phyloP scores from a whole-genome alignment of 352 stramenopile genomes.

The Pythium coloratum region DNA sequence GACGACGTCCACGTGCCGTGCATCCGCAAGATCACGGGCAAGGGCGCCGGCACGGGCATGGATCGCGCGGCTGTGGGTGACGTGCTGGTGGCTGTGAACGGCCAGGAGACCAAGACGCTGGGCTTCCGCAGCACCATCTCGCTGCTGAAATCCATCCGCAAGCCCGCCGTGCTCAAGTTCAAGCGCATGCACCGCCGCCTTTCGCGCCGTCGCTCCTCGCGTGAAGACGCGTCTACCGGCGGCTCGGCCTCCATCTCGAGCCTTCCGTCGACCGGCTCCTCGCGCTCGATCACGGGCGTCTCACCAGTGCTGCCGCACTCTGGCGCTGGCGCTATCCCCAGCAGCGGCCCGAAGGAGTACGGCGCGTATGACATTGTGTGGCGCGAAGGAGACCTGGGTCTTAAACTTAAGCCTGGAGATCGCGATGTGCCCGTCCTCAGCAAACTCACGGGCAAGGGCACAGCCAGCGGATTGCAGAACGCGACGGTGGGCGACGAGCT shows the following conservation, averaged over 20 bases:
- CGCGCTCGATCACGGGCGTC: conserved; percentile 19
- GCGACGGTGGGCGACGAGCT: conserved; percentile 81
- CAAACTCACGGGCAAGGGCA: conserved; percentile 83
- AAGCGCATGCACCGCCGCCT: conserved; percentile 82
- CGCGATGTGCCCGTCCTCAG: conserved; percentile 79
- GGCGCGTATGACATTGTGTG: conserved; percentile 87
- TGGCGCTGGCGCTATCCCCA: not conserved
- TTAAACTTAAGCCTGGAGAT: conserved; percentile 84
- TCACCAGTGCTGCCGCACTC: conserved; percentile 11
- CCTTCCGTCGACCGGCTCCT: not conserved
- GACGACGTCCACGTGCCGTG: conserved; percentile 86
- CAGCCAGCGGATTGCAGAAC: conserved; percentile 79
- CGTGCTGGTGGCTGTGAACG: conserved; percentile 82
- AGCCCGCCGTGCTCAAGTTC: conserved; percentile 87
- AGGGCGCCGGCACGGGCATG: conserved; percentile 83
- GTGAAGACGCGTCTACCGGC: conserved; percentile 31
- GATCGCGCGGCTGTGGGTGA: conserved; percentile 77
- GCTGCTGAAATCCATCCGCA: conserved; percentile 83
- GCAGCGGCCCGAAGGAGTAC: conserved; percentile 36
- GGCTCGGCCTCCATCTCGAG: conserved; percentile 19
- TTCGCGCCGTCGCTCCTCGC: conserved; percentile 67
- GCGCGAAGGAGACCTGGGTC: conserved; percentile 79
- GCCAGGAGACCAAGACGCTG: conserved; percentile 81
- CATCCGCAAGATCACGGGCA: conserved; percentile 88
- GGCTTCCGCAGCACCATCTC: conserved; percentile 86